A percentile compares a stretch with the other conserved stretches of the same genome.
Evolutionary conservation across 176 grass and related monocot genomes (phyloP).

Genomic region (Aegilops tauschii): DNA sequence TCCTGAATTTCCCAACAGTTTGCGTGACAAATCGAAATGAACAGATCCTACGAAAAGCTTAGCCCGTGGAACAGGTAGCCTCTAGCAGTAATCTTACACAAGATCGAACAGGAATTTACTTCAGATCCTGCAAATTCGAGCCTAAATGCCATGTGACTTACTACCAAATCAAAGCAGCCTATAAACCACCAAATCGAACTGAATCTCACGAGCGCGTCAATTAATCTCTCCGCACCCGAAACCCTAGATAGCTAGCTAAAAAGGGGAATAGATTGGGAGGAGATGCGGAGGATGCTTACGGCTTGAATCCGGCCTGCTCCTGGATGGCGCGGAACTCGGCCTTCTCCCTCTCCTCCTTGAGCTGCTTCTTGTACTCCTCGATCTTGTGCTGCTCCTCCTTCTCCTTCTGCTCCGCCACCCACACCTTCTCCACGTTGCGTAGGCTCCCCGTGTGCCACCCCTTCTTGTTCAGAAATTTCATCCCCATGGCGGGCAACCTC

Average conservation of each 20-base stretch:
- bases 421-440: slow-evolving; percentile 91
- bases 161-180: background rate
- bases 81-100: background rate
- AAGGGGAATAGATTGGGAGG: background rate
- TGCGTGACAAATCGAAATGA: background rate
- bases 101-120: background rate
- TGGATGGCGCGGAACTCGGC: slow-evolving; percentile 88
- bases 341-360: slow-evolving; percentile 85
- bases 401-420: slow-evolving; percentile 98
- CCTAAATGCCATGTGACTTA: background rate
- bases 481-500: slow-evolving; percentile 49
- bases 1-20: background rate
- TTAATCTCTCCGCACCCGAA: background rate
- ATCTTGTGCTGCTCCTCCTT: slow-evolving; percentile 87
- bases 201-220: background rate
- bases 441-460: slow-evolving; percentile 99
- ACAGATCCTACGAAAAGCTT: background rate
- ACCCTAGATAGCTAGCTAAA: slow-evolving; percentile 20
- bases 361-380: slow-evolving; percentile 92
- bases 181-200: background rate
- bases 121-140: background rate
- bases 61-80: background rate
- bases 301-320: slow-evolving; percentile 83
- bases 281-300: slow-evolving; percentile 36
- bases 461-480: slow-evolving; percentile 99